Conservation (phyloP, 257 asterid species). For the Solanum sejunctum region DNA sequence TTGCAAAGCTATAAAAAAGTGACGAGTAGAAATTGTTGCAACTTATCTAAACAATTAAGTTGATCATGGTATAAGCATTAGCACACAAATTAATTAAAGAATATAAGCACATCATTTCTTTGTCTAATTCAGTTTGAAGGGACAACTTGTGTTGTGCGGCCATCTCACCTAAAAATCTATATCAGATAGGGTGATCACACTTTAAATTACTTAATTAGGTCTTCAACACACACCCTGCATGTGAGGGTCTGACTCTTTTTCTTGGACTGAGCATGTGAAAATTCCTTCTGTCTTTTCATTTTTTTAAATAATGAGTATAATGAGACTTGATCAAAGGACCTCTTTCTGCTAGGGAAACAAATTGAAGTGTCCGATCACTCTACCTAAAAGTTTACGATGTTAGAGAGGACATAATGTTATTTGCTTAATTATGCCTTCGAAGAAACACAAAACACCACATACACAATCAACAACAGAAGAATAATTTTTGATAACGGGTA, state of each 20-base stretch:
- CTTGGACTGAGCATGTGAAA: neutral
- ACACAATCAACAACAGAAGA: too few relatives aligned
- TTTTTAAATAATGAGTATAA: neutral
- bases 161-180: neutral
- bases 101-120: neutral
- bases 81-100: neutral
- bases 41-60: neutral
- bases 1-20: neutral
- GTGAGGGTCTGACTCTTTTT: neutral
- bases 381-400: neutral
- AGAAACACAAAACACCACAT: too few relatives aligned
- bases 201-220: neutral
- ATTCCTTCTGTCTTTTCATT: neutral
- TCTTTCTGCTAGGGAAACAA: neutral
- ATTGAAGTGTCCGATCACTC: neutral
- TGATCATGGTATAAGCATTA: neutral
- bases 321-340: neutral
- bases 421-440: neutral
- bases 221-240: neutral
- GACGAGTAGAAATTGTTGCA: neutral
- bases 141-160: neutral
- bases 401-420: neutral
- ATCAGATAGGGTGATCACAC: neutral
- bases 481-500: neutral
- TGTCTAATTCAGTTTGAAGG: neutral